Percentiles rank a stretch among this genome's conserved stretches.
Evolutionary conservation across 2,329 filamentous ascomycete genomes (phyloP).

Genomic region (Fusarium palustre): DNA sequence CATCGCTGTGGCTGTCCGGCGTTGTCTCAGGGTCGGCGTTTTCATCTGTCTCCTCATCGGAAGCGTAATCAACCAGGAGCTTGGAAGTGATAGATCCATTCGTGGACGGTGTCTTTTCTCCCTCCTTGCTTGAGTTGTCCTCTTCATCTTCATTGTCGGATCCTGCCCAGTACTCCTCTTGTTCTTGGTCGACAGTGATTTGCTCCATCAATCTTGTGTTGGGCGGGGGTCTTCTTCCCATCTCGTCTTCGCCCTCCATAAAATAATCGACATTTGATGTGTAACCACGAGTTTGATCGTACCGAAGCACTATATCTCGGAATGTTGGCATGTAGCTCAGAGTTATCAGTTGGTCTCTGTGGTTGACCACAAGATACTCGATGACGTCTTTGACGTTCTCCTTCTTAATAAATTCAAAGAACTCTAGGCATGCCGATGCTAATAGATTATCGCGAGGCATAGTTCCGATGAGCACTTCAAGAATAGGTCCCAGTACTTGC

Average conservation of each 20-base stretch:
- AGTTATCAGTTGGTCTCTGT: conserved; percentile 78
- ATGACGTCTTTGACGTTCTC: conserved; percentile 85
- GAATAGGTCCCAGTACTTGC: conserved; percentile 82
- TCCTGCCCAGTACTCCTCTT: conserved; percentile 94
- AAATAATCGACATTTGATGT: conserved; percentile 76
- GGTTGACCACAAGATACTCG: conserved; percentile 84
- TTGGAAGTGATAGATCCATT: conserved; percentile 75
- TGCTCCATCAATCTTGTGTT: conserved; percentile 78
- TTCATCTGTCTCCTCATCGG: conserved; percentile 80
- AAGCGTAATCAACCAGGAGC: conserved; percentile 90
- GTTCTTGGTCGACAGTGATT: conserved; percentile 76
- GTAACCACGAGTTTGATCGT: conserved; percentile 81
- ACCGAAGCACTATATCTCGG: conserved; percentile 77
- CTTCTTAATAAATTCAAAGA: conserved; percentile 90
- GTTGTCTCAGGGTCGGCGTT: conserved; percentile 67
- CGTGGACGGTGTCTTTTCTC: conserved; percentile 53
- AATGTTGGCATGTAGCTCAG: conserved; percentile 91
- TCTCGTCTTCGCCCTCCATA: conserved; percentile 75
- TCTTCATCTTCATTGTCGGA: conserved; percentile 88
- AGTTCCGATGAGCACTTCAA: conserved; percentile 85
- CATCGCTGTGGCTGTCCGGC: conserved; percentile 46
- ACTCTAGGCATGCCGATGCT: conserved; percentile 91
- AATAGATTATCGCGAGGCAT: conserved; percentile 94
- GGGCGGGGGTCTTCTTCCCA: conserved; percentile 56
- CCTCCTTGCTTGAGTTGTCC: conserved; percentile 54